These are phyloP conservation scores for Haplosporangium gracile DNA, from an alignment of 192 early-diverging fungal genomes.

Conservation along the genomic window DNA sequence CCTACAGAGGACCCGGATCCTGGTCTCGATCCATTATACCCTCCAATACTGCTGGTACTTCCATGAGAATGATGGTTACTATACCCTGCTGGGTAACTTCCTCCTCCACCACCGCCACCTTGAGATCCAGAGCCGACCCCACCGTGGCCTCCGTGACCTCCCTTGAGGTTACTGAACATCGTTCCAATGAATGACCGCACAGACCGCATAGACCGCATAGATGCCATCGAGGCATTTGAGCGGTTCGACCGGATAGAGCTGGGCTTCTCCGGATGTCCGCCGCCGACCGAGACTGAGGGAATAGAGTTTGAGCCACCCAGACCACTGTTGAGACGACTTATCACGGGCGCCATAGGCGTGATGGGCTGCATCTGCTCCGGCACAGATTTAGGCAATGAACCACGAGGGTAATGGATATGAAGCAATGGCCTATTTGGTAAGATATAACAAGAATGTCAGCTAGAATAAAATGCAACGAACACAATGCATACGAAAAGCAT, in stretches of 20 bases:
- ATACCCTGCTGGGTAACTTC: conserved; percentile 39
- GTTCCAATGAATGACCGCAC: conserved; percentile 50
- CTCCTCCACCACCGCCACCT: conserved; percentile 1
- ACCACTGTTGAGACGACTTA: conserved; percentile 17
- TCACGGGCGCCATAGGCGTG: conserved; percentile 30
- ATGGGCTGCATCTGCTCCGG: conserved; percentile 52
- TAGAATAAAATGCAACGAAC: neutral
- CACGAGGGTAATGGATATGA: conserved; percentile 53
- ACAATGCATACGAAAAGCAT: neutral
- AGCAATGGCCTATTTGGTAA: conserved; percentile 34
- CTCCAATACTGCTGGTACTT: conserved; percentile 52
- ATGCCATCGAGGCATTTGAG: conserved; percentile 36
- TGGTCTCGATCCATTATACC: conserved; percentile 41
- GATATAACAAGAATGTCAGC: neutral
- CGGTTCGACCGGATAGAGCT: conserved; percentile 54
- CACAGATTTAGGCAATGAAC: conserved; percentile 41
- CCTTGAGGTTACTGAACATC: conserved; percentile 53
- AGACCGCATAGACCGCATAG: conserved; percentile 49
- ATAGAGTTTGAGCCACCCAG: conserved; percentile 12
- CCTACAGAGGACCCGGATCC: conserved; percentile 50
- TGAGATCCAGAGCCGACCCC: conserved; percentile 18
- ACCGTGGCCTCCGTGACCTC: conserved; percentile 15
- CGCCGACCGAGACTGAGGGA: conserved; percentile 19
- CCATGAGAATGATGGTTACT: conserved; percentile 47
- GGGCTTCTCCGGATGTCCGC: conserved; percentile 30